Evolutionary conservation across 352 stramenopile species (phyloP).

Genomic region (Phytophthora pluvialis): DNA sequence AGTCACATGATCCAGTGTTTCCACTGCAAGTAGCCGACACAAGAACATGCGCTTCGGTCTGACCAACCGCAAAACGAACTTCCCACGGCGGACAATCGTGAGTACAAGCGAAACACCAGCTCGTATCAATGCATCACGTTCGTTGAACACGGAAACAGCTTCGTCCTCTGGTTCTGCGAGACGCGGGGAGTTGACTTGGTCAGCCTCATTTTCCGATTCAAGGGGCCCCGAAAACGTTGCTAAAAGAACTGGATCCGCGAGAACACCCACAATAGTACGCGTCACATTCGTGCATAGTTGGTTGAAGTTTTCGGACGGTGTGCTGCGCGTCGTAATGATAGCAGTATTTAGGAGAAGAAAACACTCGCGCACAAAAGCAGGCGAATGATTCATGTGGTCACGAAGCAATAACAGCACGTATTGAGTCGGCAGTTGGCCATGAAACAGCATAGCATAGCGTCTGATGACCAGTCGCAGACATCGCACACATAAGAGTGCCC

Average conservation of each 20-base stretch:
- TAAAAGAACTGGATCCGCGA: conserved; percentile 65
- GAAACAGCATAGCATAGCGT: conserved; percentile 82
- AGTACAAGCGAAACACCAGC: conserved; percentile 76
- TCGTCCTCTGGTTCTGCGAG: conserved; percentile 65
- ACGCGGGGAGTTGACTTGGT: conserved; percentile 23
- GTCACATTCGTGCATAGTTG: conserved; percentile 56
- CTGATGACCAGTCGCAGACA: conserved; percentile 75
- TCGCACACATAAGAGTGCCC: conserved; percentile 63
- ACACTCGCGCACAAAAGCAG: conserved; percentile 71
- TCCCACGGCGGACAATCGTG: conserved; percentile 69
- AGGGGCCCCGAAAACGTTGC: conserved; percentile 46
- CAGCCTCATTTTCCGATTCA: conserved; percentile 38
- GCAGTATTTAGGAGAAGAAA: conserved; percentile 79
- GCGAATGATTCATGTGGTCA: conserved; percentile 69
- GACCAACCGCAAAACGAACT: conserved; percentile 69
- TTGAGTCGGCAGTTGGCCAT: conserved; percentile 71
- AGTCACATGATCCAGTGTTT: conserved; percentile 81
- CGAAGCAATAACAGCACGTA: conserved; percentile 49
- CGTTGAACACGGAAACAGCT: conserved; percentile 63
- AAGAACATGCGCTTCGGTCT: conserved; percentile 77
- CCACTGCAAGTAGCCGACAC: conserved; percentile 70
- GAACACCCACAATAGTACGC: conserved; percentile 57
- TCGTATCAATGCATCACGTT: conserved; percentile 69
- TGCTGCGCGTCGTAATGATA: conserved; percentile 72
- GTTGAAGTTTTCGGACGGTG: conserved; percentile 68